Evolutionary conservation across 768 basidiomycete genomes (phyloP).

Genomic region (Jaapia argillacea): DNA sequence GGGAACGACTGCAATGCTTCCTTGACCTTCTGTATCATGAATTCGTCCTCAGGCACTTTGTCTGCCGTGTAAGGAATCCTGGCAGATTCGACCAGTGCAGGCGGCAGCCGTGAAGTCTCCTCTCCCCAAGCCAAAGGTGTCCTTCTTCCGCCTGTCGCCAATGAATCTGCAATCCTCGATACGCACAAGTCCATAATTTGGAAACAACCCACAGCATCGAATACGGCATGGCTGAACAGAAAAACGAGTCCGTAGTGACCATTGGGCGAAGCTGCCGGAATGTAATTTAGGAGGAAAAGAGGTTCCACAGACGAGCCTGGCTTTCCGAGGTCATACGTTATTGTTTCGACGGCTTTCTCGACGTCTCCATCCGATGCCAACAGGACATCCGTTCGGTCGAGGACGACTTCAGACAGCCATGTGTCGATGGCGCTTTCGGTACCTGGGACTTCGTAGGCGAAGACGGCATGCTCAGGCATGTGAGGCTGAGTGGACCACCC

Average conservation of each 20-base stretch:
- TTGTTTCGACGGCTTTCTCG: not conserved
- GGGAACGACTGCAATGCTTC: not conserved
- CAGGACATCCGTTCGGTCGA: not conserved
- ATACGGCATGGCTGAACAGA: not conserved
- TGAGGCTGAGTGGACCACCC: not conserved
- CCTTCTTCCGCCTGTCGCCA: not conserved
- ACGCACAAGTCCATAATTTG: not conserved
- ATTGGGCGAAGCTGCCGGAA: not conserved
- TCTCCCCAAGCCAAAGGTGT: not conserved
- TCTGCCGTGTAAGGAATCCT: not conserved
- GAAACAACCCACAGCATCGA: not conserved
- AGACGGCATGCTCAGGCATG: no score
- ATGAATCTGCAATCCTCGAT: not conserved
- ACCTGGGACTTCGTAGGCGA: not conserved
- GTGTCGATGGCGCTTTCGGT: not conserved
- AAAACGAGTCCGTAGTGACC: not conserved
- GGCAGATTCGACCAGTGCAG: not conserved
- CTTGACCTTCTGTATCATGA: not conserved
- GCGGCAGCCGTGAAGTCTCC: not conserved
- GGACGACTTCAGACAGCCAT: not conserved
- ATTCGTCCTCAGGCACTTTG: not conserved
- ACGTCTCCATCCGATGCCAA: not conserved
- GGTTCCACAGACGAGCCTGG: not conserved
- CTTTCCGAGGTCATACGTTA: not conserved
- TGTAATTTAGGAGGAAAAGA: not conserved